Evolutionary conservation across 75 land plant species (phyloP).

Genomic region (Gnetum montanum): DNA sequence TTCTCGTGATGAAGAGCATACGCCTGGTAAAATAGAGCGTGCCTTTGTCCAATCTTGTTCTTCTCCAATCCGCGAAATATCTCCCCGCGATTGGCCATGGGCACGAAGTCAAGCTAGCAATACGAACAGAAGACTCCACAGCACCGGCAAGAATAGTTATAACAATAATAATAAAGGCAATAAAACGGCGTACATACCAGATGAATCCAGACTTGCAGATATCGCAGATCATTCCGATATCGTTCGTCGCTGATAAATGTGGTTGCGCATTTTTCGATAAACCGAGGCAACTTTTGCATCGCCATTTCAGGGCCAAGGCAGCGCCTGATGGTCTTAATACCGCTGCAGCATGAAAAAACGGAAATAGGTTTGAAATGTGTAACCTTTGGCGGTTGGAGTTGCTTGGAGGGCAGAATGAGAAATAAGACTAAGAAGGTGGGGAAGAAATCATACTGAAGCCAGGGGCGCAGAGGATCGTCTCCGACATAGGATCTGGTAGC

Average conservation of each 20-base stretch:
- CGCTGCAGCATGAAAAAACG: slow-evolving; percentile 23
- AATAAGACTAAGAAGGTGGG: slow-evolving; percentile 1
- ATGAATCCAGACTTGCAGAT: slow-evolving; percentile 73
- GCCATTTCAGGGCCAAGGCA: slow-evolving; percentile 34
- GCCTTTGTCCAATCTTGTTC: slow-evolving; percentile 48
- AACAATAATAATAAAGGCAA: background rate
- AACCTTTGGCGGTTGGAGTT: background rate
- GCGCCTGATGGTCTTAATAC: slow-evolving; percentile 58
- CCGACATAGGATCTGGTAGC: slow-evolving; percentile 75
- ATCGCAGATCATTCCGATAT: slow-evolving; percentile 61
- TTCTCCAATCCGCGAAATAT: slow-evolving; percentile 55
- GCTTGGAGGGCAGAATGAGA: background rate
- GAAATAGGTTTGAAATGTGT: background rate
- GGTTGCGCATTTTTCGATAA: slow-evolving; percentile 69
- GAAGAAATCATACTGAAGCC: slow-evolving; percentile 53
- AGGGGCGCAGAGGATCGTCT: slow-evolving; percentile 80
- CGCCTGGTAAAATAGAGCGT: slow-evolving; percentile 68
- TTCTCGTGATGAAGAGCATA: slow-evolving; percentile 79
- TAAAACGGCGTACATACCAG: slow-evolving; percentile 28
- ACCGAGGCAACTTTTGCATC: slow-evolving; percentile 73
- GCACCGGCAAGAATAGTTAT: no score
- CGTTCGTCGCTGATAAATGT: slow-evolving; percentile 45
- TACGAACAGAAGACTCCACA: no score
- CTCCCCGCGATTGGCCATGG: slow-evolving; percentile 65
- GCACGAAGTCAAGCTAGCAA: slow-evolving; percentile 75